Evolutionary conservation across 108 stramenopile genomes (phyloP).

Genomic region (Pinguiococcus pyrenoidosus): DNA sequence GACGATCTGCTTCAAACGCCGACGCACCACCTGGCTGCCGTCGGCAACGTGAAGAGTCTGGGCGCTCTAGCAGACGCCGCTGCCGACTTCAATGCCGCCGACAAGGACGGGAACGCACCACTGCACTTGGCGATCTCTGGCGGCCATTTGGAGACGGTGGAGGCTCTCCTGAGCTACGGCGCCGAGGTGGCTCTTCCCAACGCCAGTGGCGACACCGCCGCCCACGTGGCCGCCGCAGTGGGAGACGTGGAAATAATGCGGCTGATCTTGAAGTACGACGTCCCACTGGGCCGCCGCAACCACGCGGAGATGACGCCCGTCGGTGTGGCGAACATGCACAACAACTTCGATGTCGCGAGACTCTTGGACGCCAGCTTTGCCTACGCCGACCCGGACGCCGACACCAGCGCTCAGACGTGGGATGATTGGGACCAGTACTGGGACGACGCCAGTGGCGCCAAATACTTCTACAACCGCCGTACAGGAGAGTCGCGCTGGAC

Average conservation of each 20-base stretch:
- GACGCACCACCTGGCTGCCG: too few species aligned
- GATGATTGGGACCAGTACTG: too few species aligned
- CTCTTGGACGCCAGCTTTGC: slow-evolving; percentile 30
- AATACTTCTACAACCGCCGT: too few species aligned
- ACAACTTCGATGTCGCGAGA: slow-evolving; percentile 12
- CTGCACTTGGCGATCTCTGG: background rate
- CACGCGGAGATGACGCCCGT: slow-evolving; percentile 10
- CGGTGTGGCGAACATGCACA: slow-evolving; percentile 37
- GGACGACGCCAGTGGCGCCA: too few species aligned
- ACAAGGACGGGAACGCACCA: background rate
- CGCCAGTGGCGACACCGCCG: slow-evolving; percentile 26
- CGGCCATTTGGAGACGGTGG: background rate
- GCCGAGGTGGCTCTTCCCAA: background rate
- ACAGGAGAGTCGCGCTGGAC: too few species aligned
- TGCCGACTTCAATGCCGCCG: background rate
- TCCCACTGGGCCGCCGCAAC: slow-evolving; percentile 29
- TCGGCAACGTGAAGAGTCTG: too few species aligned
- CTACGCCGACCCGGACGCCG: too few species aligned
- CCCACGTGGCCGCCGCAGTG: slow-evolving; percentile 30
- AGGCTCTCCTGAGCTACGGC: background rate
- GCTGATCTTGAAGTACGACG: slow-evolving; percentile 27
- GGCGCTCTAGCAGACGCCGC: background rate
- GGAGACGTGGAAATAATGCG: slow-evolving; percentile 28
- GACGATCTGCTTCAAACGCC: too few species aligned
- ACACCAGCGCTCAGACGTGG: too few species aligned